Conservation (phyloP, 257 asterid genomes). For the Ilex asprella region DNA sequence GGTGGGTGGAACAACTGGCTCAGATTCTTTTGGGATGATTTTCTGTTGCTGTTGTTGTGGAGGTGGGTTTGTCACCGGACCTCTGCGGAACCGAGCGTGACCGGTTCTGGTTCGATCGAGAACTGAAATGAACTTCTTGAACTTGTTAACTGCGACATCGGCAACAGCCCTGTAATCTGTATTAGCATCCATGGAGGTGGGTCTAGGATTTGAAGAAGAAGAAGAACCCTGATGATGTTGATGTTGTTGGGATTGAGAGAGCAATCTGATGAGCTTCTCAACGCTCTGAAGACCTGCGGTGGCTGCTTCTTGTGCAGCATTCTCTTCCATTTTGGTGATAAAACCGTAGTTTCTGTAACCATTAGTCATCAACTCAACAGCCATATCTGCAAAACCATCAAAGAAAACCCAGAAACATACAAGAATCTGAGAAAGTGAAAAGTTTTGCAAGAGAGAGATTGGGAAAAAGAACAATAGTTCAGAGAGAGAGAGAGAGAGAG, state of each 20-base stretch:
- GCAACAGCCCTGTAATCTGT: slow-evolving; percentile 54
- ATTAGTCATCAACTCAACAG: slow-evolving; percentile 54
- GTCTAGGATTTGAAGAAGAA: slow-evolving; percentile 1
- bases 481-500: not conserved
- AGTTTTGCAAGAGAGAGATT: no score
- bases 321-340: slow-evolving; percentile 49
- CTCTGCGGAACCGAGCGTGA: slow-evolving; percentile 89
- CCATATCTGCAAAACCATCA: slow-evolving; percentile 32
- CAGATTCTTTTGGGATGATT: slow-evolving; percentile 9
- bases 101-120: slow-evolving; percentile 76
- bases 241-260: slow-evolving; percentile 45
- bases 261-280: slow-evolving; percentile 61
- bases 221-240: slow-evolving; percentile 14
- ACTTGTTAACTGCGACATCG: slow-evolving; percentile 68
- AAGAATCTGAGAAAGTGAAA: not conserved
- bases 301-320: slow-evolving; percentile 86
- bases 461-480: no score
- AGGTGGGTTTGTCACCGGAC: slow-evolving; percentile 46
- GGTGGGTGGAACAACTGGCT: slow-evolving; percentile 3
- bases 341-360: slow-evolving; percentile 28
- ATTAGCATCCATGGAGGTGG: slow-evolving; percentile 13
- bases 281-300: slow-evolving; percentile 86
- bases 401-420: not conserved
- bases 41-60: not conserved
- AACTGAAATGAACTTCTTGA: slow-evolving; percentile 65